Conservation (phyloP, 257 asterid genomes). For the Henckelia pumila region DNA sequence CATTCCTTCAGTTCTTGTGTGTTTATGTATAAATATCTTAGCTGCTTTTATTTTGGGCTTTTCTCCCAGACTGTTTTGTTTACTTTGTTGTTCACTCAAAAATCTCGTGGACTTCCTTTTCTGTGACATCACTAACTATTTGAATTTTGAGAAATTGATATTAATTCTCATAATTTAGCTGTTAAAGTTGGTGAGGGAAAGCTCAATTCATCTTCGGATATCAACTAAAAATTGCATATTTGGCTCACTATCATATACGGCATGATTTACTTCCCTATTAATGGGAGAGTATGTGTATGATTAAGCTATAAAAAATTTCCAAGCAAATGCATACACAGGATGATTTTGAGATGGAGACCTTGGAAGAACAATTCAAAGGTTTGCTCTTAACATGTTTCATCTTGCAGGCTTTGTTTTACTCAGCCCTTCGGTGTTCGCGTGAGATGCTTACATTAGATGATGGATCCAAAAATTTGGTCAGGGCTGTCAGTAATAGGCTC, state of each 20-base stretch:
- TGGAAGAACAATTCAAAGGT: not conserved
- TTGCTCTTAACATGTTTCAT: not conserved
- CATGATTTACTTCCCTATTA: not conserved
- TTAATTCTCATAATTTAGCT: not conserved
- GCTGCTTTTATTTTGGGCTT: not conserved
- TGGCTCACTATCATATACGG: not conserved
- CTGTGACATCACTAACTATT: not conserved
- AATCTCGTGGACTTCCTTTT: not conserved
- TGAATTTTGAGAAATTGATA: not conserved
- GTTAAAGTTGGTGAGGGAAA: not conserved
- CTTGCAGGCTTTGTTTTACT: constrained; percentile 76
- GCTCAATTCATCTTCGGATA: not conserved
- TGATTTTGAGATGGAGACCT: not conserved
- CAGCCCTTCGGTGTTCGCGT: constrained; percentile 81
- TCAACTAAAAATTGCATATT: not conserved
- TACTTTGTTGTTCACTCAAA: not conserved
- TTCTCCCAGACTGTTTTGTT: not conserved
- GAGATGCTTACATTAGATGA: constrained; percentile 79
- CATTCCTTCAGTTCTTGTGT: not conserved
- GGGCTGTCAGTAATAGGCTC: constrained; percentile 74
- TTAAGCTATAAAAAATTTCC: not conserved
- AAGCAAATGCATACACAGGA: not conserved
- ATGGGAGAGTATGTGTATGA: not conserved
- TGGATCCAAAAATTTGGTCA: constrained; percentile 75
- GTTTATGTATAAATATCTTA: too few species aligned